phyloP scores from a whole-genome alignment of 1,284 basidiomycete species.

The Malassezia japonica region DNA sequence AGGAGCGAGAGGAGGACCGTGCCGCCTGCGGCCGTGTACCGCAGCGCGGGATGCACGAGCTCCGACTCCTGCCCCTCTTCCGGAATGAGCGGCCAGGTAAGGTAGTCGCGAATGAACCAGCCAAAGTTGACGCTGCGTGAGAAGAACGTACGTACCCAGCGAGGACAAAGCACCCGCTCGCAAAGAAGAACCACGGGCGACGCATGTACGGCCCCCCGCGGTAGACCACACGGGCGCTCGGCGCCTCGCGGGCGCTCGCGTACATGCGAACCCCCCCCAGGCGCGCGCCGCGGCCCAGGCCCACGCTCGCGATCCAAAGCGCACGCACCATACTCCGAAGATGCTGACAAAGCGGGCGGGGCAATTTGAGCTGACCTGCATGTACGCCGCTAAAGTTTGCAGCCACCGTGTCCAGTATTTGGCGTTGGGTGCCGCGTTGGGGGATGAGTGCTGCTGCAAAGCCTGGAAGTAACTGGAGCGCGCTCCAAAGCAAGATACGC shows the following conservation, averaged over 20 bases:
- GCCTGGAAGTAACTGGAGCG: slow-evolving; percentile 40
- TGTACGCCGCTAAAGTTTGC: too few relatives aligned
- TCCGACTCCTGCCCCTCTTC: slow-evolving; percentile 5
- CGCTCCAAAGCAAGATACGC: slow-evolving; percentile 27
- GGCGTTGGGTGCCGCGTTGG: too few relatives aligned
- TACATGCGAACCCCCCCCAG: too few relatives aligned
- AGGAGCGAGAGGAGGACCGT: slow-evolving; percentile 11
- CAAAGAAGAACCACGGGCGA: slow-evolving; percentile 8
- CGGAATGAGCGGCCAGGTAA: slow-evolving; percentile 20
- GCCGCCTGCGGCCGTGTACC: slow-evolving; percentile 14
- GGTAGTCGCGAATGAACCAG: slow-evolving; percentile 13
- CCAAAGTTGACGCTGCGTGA: slow-evolving; percentile 16
- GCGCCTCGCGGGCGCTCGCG: too few relatives aligned
- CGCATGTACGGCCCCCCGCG: slow-evolving; percentile 18
- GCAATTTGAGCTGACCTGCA: too few relatives aligned
- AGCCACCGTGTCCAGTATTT: too few relatives aligned
- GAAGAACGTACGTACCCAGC: slow-evolving; percentile 10
- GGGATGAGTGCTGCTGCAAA: slow-evolving; percentile 4
- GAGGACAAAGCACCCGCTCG: slow-evolving; percentile 11
- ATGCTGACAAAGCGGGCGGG: neutral
- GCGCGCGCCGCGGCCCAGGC: neutral
- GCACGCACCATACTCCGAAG: neutral
- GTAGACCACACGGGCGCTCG: slow-evolving; percentile 10
- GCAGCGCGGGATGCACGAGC: slow-evolving; percentile 3
- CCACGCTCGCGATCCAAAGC: too few relatives aligned